These are phyloP conservation scores for Coemansia sp. DNA, from an alignment of 192 early-diverging fungal genomes.

Conservation along the genomic window DNA sequence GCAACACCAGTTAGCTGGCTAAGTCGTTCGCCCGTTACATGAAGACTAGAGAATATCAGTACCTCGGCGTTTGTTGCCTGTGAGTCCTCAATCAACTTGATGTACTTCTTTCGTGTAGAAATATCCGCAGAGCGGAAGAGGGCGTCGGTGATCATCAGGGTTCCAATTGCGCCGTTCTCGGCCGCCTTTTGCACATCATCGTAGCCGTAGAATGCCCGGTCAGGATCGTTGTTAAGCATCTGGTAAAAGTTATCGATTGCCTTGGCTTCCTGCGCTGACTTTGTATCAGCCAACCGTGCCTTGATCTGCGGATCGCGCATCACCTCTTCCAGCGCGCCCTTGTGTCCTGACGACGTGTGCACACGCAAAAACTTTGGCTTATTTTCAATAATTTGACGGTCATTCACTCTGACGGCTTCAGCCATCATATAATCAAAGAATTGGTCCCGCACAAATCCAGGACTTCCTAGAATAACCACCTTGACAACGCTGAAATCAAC, in stretches of 20 bases:
- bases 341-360: constrained; percentile 94
- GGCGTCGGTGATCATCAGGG: constrained; percentile 88
- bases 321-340: constrained; percentile 92
- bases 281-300: constrained; percentile 83
- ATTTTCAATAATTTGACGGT: constrained; percentile 81
- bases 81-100: constrained; percentile 80
- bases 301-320: constrained; percentile 83
- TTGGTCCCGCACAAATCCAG: constrained; percentile 91
- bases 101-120: constrained; percentile 78
- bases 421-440: constrained; percentile 84
- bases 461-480: constrained; percentile 93
- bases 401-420: constrained; percentile 78
- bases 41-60: constrained; percentile 87
- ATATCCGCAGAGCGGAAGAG: constrained; percentile 91
- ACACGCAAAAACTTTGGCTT: constrained; percentile 83
- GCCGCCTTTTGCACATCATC: constrained; percentile 81
- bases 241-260: constrained; percentile 84
- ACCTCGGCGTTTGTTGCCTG: constrained; percentile 73
- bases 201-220: constrained; percentile 91
- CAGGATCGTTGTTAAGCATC: constrained; percentile 86
- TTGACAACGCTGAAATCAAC: constrained; percentile 93
- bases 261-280: constrained; percentile 80
- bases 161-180: constrained; percentile 83
- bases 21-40: constrained; percentile 95
- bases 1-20: constrained; percentile 94